phyloP scores from a whole-genome alignment of 2,329 filamentous ascomycete species.

The Colletotrichum sp. region DNA sequence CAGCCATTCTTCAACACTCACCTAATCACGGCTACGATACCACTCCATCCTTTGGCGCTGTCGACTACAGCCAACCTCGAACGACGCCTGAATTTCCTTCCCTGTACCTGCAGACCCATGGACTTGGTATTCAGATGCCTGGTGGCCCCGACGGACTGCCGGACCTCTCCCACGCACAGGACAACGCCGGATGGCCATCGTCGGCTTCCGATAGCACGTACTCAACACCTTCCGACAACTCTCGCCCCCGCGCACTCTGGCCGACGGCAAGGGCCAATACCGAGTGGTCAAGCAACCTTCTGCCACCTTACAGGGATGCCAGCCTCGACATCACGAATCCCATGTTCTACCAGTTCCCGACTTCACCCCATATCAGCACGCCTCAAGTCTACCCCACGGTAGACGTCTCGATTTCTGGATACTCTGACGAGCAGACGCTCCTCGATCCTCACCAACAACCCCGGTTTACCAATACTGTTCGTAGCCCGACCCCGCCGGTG shows the following conservation, averaged over 20 bases:
- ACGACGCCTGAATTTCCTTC: conserved; percentile 16
- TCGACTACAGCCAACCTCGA: conserved; percentile 21
- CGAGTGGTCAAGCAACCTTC: conserved; percentile 34
- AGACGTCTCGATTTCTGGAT: conserved; percentile 39
- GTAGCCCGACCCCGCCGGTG: conserved; percentile 54
- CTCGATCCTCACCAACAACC: conserved; percentile 40
- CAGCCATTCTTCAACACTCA: conserved; percentile 8
- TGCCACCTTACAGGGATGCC: conserved; percentile 29
- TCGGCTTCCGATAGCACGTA: conserved; percentile 53
- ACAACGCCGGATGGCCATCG: conserved; percentile 46
- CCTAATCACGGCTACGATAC: conserved; percentile 1
- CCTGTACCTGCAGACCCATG: conserved; percentile 16
- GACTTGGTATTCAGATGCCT: conserved; percentile 11
- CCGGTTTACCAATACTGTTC: conserved; percentile 47
- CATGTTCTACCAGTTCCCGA: conserved; percentile 33
- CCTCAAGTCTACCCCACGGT: conserved; percentile 38
- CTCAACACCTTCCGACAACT: conserved; percentile 50
- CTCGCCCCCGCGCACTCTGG: conserved; percentile 26
- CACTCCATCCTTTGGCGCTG: neutral
- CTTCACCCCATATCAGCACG: conserved; percentile 26
- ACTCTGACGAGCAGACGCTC: conserved; percentile 38
- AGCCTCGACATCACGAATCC: conserved; percentile 31
- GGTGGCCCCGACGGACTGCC: conserved; percentile 4
- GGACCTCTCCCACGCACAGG: conserved; percentile 30
- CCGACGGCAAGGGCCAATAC: conserved; percentile 30